These are phyloP conservation scores for Fusarium sp. DNA, from an alignment of 2,329 filamentous ascomycete species.

Conservation along the genomic window DNA sequence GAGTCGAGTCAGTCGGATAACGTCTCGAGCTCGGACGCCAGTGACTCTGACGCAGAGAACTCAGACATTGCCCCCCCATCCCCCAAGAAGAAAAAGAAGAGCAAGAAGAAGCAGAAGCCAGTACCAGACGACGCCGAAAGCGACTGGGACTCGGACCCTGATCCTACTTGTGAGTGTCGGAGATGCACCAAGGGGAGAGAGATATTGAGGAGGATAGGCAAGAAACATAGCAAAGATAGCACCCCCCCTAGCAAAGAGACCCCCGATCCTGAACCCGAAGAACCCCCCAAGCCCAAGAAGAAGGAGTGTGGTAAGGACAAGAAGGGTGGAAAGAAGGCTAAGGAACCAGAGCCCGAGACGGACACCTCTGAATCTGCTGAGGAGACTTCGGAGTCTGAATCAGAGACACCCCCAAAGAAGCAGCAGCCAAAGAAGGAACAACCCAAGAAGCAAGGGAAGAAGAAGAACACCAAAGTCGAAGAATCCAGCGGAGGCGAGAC, in stretches of 20 bases:
- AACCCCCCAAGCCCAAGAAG: conserved; percentile 27
- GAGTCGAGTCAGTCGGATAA: conserved; percentile 39
- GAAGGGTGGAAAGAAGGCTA: conserved; percentile 34
- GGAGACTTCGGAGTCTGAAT: conserved; percentile 31
- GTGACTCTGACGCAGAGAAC: conserved; percentile 33
- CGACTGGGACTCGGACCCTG: conserved; percentile 47
- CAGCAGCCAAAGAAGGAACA: conserved; percentile 31
- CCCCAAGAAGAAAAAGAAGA: conserved; percentile 30
- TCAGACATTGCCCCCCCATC: conserved; percentile 22
- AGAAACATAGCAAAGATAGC: conserved; percentile 26
- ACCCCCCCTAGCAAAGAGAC: conserved; percentile 16
- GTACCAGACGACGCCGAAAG: conserved; percentile 36
- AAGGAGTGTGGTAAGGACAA: conserved; percentile 34
- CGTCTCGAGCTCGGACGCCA: conserved; percentile 22
- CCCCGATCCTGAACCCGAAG: conserved; percentile 39
- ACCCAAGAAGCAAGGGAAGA: conserved; percentile 31
- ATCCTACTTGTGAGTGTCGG: conserved; percentile 45
- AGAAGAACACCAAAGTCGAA: conserved; percentile 19
- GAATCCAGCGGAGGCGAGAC: conserved; percentile 18
- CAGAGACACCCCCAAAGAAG: conserved; percentile 27
- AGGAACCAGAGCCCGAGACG: conserved; percentile 38
- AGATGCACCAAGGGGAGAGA: conserved; percentile 38
- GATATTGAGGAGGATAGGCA: conserved; percentile 36
- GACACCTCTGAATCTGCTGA: conserved; percentile 41
- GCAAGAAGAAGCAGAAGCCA: conserved; percentile 24